phyloP scores from a whole-genome alignment of 331 rosid genomes.

The Ulmus americana region DNA sequence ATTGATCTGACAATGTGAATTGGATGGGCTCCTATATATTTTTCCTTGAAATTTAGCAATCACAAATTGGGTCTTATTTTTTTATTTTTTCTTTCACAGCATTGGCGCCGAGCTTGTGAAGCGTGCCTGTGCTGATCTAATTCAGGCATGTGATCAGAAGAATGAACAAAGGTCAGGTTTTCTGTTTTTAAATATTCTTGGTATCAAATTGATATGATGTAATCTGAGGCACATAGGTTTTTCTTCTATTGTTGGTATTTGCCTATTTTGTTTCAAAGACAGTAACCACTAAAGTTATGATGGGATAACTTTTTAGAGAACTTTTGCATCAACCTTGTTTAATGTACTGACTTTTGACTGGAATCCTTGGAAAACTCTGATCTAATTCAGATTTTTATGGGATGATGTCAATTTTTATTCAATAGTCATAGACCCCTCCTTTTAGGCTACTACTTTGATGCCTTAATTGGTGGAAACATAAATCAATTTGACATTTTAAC shows the following conservation, averaged over 20 bases:
- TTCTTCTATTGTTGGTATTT: too few relatives aligned
- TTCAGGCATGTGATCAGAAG: slow-evolving; percentile 40
- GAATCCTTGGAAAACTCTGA: neutral
- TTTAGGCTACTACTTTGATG: too few relatives aligned
- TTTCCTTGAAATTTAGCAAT: slow-evolving; percentile 3
- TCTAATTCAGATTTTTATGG: neutral
- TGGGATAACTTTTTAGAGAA: neutral
- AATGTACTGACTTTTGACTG: neutral
- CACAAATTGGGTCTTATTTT: slow-evolving; percentile 19
- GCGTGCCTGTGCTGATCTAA: slow-evolving; percentile 38
- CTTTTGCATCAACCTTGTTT: neutral
- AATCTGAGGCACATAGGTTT: neutral
- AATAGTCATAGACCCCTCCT: too few relatives aligned
- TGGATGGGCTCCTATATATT: slow-evolving; percentile 8
- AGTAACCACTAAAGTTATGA: neutral
- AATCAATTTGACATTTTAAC: too few relatives aligned
- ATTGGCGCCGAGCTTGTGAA: slow-evolving; percentile 50
- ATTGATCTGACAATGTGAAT: neutral
- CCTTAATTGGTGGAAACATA: too few relatives aligned
- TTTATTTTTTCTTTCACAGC: slow-evolving; percentile 32
- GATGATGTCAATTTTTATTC: too few relatives aligned
- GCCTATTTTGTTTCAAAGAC: too few relatives aligned
- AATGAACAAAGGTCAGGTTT: slow-evolving; percentile 30
- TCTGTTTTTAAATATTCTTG: neutral
- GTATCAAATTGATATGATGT: neutral